phyloP scores from a whole-genome alignment of 768 basidiomycete species.

The Rhizopogon rudus region DNA sequence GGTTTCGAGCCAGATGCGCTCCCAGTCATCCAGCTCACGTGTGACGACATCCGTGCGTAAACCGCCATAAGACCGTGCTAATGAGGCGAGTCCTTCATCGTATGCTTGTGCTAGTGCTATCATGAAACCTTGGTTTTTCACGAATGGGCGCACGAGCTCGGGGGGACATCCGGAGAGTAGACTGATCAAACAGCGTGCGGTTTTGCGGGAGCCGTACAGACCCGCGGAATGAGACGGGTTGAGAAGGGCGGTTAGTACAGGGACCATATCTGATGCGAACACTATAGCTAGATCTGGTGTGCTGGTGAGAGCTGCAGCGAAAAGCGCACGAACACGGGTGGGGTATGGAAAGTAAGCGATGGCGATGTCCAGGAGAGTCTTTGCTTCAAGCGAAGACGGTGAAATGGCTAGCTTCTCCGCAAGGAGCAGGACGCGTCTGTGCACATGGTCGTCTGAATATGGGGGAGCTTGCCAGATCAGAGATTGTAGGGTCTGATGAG shows the following conservation, averaged over 20 bases:
- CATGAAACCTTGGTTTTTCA: constrained; percentile 46
- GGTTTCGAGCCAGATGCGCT: constrained; percentile 63
- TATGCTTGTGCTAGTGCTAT: constrained; percentile 56
- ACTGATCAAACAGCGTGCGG: constrained; percentile 48
- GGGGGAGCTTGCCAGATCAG: constrained; percentile 51
- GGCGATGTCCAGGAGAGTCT: constrained; percentile 57
- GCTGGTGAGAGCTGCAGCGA: constrained; percentile 34
- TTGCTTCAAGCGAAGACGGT: constrained; percentile 40
- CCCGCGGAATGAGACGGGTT: constrained; percentile 40
- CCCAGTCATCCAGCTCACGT: constrained; percentile 56
- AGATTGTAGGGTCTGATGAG: constrained; percentile 44
- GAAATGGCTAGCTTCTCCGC: constrained; percentile 47
- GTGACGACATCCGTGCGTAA: constrained; percentile 22
- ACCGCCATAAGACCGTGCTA: constrained; percentile 62
- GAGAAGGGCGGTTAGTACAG: constrained; percentile 49
- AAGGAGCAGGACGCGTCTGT: constrained; percentile 45
- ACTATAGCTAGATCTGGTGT: constrained; percentile 27
- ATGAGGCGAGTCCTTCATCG: constrained; percentile 47
- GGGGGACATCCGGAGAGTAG: constrained; percentile 50
- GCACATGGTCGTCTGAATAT: constrained; percentile 41
- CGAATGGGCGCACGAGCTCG: constrained; percentile 46
- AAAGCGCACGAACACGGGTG: constrained; percentile 40
- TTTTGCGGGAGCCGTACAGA: constrained; percentile 62
- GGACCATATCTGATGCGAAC: constrained; percentile 44
- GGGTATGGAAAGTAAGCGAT: constrained; percentile 48